Conservation (phyloP, 495 filamentous ascomycete genomes). For the Penicillium atrosanguineum region DNA sequence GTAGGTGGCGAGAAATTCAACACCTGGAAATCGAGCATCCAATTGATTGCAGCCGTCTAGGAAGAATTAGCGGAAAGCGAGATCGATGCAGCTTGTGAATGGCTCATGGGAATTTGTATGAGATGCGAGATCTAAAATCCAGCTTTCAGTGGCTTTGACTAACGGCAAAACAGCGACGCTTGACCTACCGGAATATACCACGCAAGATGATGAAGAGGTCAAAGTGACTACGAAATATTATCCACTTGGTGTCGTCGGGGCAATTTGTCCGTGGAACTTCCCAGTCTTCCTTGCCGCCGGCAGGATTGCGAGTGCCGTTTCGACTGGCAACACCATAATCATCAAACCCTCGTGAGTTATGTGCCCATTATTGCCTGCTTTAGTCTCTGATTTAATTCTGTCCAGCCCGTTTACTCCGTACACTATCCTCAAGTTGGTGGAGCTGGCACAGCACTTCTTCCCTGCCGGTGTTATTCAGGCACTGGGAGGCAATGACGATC, state of each 20-base stretch:
- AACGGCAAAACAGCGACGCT: too few relatives aligned
- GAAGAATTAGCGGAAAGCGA: too few relatives aligned
- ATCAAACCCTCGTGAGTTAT: conserved; percentile 49
- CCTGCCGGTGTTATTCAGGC: conserved; percentile 62
- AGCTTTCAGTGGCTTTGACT: too few relatives aligned
- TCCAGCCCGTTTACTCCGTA: conserved; percentile 58
- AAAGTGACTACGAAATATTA: conserved; percentile 43
- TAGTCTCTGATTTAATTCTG: conserved; percentile 59
- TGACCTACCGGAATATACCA: too few relatives aligned
- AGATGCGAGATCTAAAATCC: too few relatives aligned
- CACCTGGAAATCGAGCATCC: too few relatives aligned
- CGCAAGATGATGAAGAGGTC: conserved; percentile 36
- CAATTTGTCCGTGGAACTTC: conserved; percentile 62
- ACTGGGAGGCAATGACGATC: conserved; percentile 57
- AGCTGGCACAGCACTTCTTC: conserved; percentile 55
- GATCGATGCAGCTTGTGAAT: too few relatives aligned
- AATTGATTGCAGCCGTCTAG: too few relatives aligned
- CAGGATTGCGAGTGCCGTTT: conserved; percentile 56
- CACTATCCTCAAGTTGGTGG: conserved; percentile 56
- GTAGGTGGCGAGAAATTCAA: too few relatives aligned
- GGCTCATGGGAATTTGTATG: too few relatives aligned
- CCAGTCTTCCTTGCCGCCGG: conserved; percentile 52
- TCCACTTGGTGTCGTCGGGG: conserved; percentile 51
- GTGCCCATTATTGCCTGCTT: conserved; percentile 38
- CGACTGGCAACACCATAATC: conserved; percentile 58